Evolutionary conservation across 148 eudicot species (phyloP).

Genomic region (Chenopodium album): DNA sequence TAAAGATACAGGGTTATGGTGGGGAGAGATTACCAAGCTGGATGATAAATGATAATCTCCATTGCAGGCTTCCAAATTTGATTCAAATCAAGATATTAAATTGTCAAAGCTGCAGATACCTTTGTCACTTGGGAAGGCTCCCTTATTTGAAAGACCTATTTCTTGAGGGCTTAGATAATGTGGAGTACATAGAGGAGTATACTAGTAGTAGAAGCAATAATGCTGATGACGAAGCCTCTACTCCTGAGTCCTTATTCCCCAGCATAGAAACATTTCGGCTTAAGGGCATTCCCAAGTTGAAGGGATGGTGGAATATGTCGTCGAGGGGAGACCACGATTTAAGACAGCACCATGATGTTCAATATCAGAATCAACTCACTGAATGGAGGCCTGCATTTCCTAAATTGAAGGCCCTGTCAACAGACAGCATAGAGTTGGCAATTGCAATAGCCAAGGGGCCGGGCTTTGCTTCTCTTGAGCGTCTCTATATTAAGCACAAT

Average conservation of each 20-base stretch:
- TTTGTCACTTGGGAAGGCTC: conserved; percentile 20
- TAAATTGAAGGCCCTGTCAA: background rate
- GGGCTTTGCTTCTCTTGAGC: background rate
- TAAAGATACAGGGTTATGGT: background rate
- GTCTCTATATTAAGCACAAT: background rate
- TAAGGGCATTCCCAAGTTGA: background rate
- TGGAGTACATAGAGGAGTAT: conserved; percentile 15
- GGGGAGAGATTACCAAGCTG: conserved; percentile 19
- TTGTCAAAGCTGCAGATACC: background rate
- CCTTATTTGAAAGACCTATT: background rate
- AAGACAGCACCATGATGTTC: background rate
- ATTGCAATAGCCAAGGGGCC: background rate
- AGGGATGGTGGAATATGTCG: conserved; percentile 3
- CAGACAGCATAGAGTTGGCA: background rate
- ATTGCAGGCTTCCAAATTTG: conserved; percentile 8
- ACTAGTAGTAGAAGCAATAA: background rate
- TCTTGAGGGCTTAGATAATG: background rate
- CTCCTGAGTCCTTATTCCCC: conserved; percentile 4
- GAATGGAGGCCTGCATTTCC: conserved; percentile 2
- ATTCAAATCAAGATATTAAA: background rate
- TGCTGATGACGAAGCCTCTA: background rate
- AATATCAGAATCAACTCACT: background rate
- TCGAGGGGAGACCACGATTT: background rate
- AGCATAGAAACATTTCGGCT: background rate
- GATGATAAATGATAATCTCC: conserved; percentile 5